These are phyloP conservation scores for Cenchrus fungigraminus DNA, from an alignment of 176 grass and related monocot genomes.

Conservation along the genomic window DNA sequence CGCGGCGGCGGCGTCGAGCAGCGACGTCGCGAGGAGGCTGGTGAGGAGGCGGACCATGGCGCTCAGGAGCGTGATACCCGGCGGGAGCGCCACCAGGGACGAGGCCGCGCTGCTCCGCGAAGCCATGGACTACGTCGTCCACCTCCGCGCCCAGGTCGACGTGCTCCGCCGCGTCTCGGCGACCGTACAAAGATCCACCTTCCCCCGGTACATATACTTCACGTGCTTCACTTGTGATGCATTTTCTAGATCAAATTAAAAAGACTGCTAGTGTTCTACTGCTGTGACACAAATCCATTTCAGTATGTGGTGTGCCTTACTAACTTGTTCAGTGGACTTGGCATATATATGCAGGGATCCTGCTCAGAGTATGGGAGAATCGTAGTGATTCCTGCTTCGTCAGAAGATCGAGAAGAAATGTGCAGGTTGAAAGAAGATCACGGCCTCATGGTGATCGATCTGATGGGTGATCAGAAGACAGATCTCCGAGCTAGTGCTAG, in stretches of 20 bases:
- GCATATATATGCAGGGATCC: constrained; percentile 20
- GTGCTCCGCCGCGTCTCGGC: constrained; percentile 59
- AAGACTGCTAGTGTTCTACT: too few relatives aligned
- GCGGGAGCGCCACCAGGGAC: constrained; percentile 39
- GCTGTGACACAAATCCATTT: neutral
- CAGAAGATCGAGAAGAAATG: neutral
- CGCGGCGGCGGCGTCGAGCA: neutral
- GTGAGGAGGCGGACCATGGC: constrained; percentile 55
- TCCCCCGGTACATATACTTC: neutral
- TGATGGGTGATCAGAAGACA: neutral
- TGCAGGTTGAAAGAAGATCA: neutral
- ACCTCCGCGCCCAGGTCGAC: constrained; percentile 67
- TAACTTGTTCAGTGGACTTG: neutral
- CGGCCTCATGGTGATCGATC: neutral
- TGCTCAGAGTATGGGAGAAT: neutral
- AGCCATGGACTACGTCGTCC: constrained; percentile 66
- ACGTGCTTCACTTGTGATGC: neutral
- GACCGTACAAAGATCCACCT: constrained; percentile 32
- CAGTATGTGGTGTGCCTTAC: neutral
- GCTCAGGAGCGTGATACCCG: constrained; percentile 70
- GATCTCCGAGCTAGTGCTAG: neutral
- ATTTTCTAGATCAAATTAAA: neutral
- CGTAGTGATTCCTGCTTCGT: neutral
- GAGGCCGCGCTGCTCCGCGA: constrained; percentile 62
- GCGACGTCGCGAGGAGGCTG: constrained; percentile 41